Conservation (phyloP, 2,329 filamentous ascomycete genomes). For the Exophiala sp. region DNA sequence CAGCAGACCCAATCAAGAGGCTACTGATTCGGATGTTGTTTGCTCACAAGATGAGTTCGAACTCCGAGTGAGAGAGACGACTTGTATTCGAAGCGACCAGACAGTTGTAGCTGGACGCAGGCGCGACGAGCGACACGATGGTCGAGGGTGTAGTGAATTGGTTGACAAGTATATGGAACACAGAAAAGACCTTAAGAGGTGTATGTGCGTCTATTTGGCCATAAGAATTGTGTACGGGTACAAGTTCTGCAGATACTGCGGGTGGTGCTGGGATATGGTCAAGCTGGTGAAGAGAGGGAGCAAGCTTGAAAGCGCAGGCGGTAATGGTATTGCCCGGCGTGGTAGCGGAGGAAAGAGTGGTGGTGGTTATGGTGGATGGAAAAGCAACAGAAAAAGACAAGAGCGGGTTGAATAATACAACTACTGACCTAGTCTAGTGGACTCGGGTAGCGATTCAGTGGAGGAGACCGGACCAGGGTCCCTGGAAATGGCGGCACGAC, state of each 20-base stretch:
- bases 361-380: neutral
- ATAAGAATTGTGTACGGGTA: conserved; percentile 8
- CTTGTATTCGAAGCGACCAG: neutral
- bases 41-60: neutral
- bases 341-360: conserved; percentile 4
- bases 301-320: conserved; percentile 2
- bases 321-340: conserved; percentile 2
- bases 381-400: conserved; percentile 7
- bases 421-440: neutral
- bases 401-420: neutral
- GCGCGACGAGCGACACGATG: neutral
- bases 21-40: neutral
- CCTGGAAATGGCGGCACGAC: neutral
- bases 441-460: conserved; percentile 1
- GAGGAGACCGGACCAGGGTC: neutral
- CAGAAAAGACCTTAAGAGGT: conserved; percentile 1
- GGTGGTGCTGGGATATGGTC: neutral
- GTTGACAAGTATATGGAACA: neutral
- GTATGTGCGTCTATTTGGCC: conserved; percentile 6
- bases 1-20: conserved; percentile 10
- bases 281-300: neutral
- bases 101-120: neutral
- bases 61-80: neutral
- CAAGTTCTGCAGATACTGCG: conserved; percentile 8
- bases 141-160: neutral